phyloP scores from a whole-genome alignment of 805 yeast species.

The Blastobotrys muscicola region DNA sequence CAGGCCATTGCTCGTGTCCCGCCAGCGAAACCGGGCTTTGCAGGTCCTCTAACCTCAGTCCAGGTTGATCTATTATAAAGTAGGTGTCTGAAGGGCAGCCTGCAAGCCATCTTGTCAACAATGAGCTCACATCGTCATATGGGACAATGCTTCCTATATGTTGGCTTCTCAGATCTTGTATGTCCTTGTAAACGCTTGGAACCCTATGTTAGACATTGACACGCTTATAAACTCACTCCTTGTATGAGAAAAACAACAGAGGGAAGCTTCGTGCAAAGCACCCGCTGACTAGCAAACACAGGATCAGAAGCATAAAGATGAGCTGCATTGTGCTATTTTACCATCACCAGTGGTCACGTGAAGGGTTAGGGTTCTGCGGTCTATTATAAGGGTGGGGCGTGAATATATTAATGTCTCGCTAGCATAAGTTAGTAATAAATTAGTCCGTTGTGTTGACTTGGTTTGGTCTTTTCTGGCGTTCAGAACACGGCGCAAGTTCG shows the following conservation, averaged over 20 bases:
- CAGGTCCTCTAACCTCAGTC: slow-evolving; percentile 42
- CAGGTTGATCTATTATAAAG: slow-evolving; percentile 45
- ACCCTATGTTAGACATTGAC: slow-evolving; percentile 4
- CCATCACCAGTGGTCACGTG: neutral
- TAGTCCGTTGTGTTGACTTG: neutral
- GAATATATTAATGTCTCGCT: neutral
- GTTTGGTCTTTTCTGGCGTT: too few relatives aligned
- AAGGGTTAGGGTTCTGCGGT: too few relatives aligned
- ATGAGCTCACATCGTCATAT: slow-evolving; percentile 4
- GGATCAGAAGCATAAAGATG: neutral
- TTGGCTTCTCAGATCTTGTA: slow-evolving; percentile 11
- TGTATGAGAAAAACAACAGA: slow-evolving; percentile 11
- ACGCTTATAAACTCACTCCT: slow-evolving; percentile 9
- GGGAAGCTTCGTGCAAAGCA: slow-evolving; percentile 10
- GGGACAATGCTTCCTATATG: slow-evolving; percentile 11
- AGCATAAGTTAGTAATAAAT: neutral
- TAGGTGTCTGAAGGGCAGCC: slow-evolving; percentile 46
- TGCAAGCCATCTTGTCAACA: slow-evolving; percentile 27
- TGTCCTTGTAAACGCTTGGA: slow-evolving; percentile 9
- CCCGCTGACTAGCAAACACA: neutral
- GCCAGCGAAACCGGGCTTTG: slow-evolving; percentile 8
- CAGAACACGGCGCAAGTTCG: too few relatives aligned
- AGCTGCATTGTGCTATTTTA: neutral
- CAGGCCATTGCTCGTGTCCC: slow-evolving; percentile 11
- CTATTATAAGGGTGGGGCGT: too few relatives aligned